Evolutionary conservation across 2,329 filamentous ascomycete species (phyloP).

Genomic region (Fusarium luffae): DNA sequence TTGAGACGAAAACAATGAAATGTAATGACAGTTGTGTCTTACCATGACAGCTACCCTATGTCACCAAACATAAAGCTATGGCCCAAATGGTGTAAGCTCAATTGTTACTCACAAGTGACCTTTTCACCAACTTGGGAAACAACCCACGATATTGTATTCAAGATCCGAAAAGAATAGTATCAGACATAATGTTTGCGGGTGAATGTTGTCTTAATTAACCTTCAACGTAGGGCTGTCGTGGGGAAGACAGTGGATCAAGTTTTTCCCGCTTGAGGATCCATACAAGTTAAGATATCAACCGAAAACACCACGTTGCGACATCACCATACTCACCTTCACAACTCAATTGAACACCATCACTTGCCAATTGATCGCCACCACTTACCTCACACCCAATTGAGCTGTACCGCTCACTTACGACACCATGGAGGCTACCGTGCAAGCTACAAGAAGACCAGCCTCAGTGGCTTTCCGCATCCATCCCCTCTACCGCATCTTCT

Average conservation of each 20-base stretch:
- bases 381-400: neutral
- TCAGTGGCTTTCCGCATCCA: conserved; percentile 63
- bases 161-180: too few relatives aligned
- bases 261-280: conserved; percentile 40
- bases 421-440: conserved; percentile 34
- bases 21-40: too few relatives aligned
- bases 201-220: neutral
- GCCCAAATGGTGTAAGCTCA: neutral
- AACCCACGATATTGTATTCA: too few relatives aligned
- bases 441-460: conserved; percentile 31
- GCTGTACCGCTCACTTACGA: neutral
- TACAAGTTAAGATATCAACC: conserved; percentile 8
- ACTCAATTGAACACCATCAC: neutral
- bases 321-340: conserved; percentile 6
- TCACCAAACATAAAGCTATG: neutral
- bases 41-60: neutral
- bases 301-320: conserved; percentile 24
- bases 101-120: neutral
- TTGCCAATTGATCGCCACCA: neutral
- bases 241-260: conserved; percentile 42
- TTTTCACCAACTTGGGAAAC: fast-evolving
- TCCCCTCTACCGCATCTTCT: conserved; percentile 74
- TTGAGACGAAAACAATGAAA: neutral
- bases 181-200: neutral
- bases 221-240: conserved; percentile 9